Conservation (phyloP, 2,329 filamentous ascomycete species). For the Curvularia lunata region DNA sequence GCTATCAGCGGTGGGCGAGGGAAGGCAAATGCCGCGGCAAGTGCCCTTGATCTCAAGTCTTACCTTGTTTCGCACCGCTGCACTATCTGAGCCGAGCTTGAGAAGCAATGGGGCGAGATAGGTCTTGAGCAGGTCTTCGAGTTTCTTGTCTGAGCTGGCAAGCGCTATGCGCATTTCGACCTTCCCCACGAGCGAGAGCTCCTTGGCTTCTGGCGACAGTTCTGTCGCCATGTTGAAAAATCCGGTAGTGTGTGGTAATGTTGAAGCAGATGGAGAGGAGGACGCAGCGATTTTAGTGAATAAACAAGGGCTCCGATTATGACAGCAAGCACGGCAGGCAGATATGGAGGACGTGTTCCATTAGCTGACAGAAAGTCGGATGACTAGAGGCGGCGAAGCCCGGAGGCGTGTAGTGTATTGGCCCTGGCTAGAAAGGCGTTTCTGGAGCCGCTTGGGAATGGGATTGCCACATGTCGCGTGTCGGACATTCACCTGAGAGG, state of each 20-base stretch:
- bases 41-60: not conserved
- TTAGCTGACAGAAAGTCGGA: conserved; percentile 14
- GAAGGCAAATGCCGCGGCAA: not conserved
- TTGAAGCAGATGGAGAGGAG: not conserved
- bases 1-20: conserved; percentile 41
- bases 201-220: conserved; percentile 64
- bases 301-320: conserved; percentile 8
- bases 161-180: conserved; percentile 85
- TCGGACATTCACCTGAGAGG: conserved; percentile 29
- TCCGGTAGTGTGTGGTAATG: conserved; percentile 4
- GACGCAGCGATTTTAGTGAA: not conserved
- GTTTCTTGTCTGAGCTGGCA: conserved; percentile 81
- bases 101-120: conserved; percentile 84
- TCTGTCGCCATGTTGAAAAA: conserved; percentile 41
- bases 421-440: conserved; percentile 15
- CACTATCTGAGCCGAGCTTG: conserved; percentile 82
- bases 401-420: conserved; percentile 14
- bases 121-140: conserved; percentile 76
- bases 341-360: conserved; percentile 28
- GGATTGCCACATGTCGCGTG: conserved; percentile 33
- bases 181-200: conserved; percentile 82
- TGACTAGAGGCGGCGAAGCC: conserved; percentile 1
- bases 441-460: conserved; percentile 25
- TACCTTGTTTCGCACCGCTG: conserved; percentile 79
- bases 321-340: conserved; percentile 33